A percentile compares a stretch with the other conserved stretches of the same genome.
Conservation (phyloP, 2,329 filamentous ascomycete species). For the Fusarium caatingaense region DNA sequence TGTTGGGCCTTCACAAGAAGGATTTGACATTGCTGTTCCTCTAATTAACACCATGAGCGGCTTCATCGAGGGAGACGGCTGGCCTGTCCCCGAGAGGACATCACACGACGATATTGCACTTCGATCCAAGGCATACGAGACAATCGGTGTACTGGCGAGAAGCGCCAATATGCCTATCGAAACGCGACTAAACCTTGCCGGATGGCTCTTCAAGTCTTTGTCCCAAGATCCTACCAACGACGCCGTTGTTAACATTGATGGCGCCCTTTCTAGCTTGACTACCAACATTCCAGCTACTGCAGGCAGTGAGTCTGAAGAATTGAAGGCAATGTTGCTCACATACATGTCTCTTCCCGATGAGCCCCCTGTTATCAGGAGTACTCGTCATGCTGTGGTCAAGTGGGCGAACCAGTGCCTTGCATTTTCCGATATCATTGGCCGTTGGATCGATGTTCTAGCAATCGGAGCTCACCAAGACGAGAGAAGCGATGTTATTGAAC, state of each 20-base stretch:
- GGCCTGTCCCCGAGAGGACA: slow-evolving; percentile 74
- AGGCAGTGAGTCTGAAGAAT: slow-evolving; percentile 46
- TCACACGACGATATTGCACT: slow-evolving; percentile 72
- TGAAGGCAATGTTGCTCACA: slow-evolving; percentile 70
- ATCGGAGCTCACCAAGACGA: slow-evolving; percentile 74
- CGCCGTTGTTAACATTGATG: slow-evolving; percentile 88
- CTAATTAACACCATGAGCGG: slow-evolving; percentile 76
- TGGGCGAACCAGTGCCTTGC: slow-evolving; percentile 91
- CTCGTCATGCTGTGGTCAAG: slow-evolving; percentile 83
- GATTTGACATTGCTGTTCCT: slow-evolving; percentile 74
- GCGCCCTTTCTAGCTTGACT: slow-evolving; percentile 81
- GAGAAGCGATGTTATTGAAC: slow-evolving; percentile 86
- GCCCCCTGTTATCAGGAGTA: slow-evolving; percentile 72
- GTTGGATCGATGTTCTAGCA: slow-evolving; percentile 91
- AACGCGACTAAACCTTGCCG: slow-evolving; percentile 65
- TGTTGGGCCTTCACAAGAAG: slow-evolving; percentile 68
- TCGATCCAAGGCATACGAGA: slow-evolving; percentile 87
- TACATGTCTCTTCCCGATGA: slow-evolving; percentile 71
- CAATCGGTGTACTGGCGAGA: slow-evolving; percentile 83
- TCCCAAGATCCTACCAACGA: slow-evolving; percentile 81
- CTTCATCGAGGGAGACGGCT: slow-evolving; percentile 84
- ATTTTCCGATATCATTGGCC: slow-evolving; percentile 80
- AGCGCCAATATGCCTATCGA: slow-evolving; percentile 67
- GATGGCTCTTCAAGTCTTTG: slow-evolving; percentile 87
- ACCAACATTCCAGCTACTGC: slow-evolving; percentile 55